A percentile compares a stretch with the other conserved stretches of the same genome.
phyloP scores from a whole-genome alignment of 495 filamentous ascomycete species.

The Bombardia bombarda region DNA sequence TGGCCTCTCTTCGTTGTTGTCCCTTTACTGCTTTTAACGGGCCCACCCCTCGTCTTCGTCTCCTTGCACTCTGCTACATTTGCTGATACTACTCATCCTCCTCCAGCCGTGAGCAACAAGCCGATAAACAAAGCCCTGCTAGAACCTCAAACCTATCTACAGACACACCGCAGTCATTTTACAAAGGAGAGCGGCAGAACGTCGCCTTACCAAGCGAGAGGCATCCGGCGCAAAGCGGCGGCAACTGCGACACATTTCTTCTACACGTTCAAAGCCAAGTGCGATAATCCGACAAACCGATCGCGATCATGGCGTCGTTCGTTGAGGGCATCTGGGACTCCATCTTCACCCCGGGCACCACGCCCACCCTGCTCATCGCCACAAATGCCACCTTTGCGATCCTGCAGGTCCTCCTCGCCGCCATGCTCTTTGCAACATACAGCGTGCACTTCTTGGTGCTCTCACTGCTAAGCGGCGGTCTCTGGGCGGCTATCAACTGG shows the following conservation, averaged over 20 bases:
- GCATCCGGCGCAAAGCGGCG: not conserved
- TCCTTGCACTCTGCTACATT: too few relatives aligned
- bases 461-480: constrained; percentile 64
- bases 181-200: too few relatives aligned
- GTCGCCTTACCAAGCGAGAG: too few relatives aligned
- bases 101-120: not conserved
- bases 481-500: constrained; percentile 97
- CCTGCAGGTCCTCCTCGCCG: constrained; percentile 69
- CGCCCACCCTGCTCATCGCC: constrained; percentile 76
- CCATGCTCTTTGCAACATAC: constrained; percentile 71
- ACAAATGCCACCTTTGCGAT: constrained; percentile 84
- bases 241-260: not conserved
- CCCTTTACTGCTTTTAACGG: too few relatives aligned
- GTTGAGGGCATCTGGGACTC: constrained; percentile 77
- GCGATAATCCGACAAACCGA: not conserved
- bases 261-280: not conserved
- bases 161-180: not conserved
- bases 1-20: too few relatives aligned
- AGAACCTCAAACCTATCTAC: too few relatives aligned
- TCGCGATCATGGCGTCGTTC: constrained; percentile 65
- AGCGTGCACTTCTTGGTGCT: constrained; percentile 83
- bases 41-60: too few relatives aligned
- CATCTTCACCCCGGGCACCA: constrained; percentile 86
- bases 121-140: too few relatives aligned
- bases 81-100: not conserved